These are phyloP conservation scores for Pichia sp. DNA, from an alignment of 1,139 yeast genomes.

Conservation along the genomic window DNA sequence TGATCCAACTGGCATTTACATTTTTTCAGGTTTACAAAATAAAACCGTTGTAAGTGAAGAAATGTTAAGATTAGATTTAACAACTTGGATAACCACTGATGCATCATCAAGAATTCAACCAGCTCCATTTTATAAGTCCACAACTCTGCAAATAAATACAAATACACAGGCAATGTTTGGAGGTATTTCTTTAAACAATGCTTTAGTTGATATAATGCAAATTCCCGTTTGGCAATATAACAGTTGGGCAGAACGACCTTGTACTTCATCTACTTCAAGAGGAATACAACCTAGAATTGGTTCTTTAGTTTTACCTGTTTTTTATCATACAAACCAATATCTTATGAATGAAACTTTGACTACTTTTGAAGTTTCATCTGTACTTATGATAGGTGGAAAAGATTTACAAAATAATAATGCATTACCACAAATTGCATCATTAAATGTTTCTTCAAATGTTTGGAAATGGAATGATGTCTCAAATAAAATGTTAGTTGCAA, in stretches of 20 bases:
- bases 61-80: constrained; percentile 35
- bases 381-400: constrained; percentile 35
- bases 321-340: constrained; percentile 20
- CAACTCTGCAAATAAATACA: constrained; percentile 29
- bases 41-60: constrained; percentile 32
- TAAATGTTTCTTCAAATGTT: constrained; percentile 31
- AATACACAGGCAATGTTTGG: constrained; percentile 43
- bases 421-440: constrained; percentile 37
- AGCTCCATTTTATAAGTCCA: constrained; percentile 44
- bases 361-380: constrained; percentile 29
- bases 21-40: constrained; percentile 41
- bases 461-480: constrained; percentile 38
- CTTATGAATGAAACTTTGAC: constrained; percentile 20
- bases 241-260: constrained; percentile 50
- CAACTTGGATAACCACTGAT: constrained; percentile 29
- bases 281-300: constrained; percentile 42
- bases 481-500: constrained; percentile 10
- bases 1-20: constrained; percentile 34
- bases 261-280: constrained; percentile 25
- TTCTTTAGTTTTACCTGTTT: constrained; percentile 44
- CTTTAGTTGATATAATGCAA: constrained; percentile 59
- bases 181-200: constrained; percentile 42
- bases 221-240: constrained; percentile 54
- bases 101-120: constrained; percentile 44
- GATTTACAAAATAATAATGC: constrained; percentile 15